A percentile compares a stretch with the other conserved stretches of the same genome.
Conservation (phyloP, 139 green algal species). For the Chlorella sp. region DNA sequence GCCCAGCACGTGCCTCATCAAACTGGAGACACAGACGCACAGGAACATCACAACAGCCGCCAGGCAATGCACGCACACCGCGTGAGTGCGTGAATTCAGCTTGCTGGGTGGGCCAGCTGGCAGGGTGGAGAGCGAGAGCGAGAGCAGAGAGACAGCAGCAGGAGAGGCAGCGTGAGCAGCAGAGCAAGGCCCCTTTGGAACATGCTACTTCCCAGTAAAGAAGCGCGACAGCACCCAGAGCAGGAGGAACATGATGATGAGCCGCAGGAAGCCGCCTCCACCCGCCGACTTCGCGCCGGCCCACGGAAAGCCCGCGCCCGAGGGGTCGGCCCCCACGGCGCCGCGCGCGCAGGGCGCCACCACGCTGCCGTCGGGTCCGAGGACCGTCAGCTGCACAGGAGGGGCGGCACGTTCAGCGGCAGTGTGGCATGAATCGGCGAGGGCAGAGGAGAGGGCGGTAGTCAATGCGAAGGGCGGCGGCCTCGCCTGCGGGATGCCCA, state of each 20-base stretch:
- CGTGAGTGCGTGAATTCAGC: too few relatives aligned
- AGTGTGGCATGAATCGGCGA: too few relatives aligned
- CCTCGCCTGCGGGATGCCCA: slow-evolving; percentile 27
- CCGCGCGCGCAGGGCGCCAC: not conserved
- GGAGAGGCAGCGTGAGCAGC: not conserved
- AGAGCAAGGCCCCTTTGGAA: not conserved
- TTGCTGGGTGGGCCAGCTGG: too few relatives aligned
- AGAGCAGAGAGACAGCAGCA: slow-evolving; percentile 1
- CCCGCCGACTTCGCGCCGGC: too few relatives aligned
- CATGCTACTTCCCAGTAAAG: too few relatives aligned
- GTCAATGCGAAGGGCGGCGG: too few relatives aligned
- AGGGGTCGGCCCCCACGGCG: not conserved
- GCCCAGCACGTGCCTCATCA: not conserved
- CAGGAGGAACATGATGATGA: not conserved
- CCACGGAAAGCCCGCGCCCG: slow-evolving; percentile 10
- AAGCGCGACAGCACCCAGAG: slow-evolving; percentile 1
- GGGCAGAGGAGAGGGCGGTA: too few relatives aligned
- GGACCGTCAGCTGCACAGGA: slow-evolving; percentile 13
- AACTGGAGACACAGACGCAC: not conserved
- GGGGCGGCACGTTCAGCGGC: too few relatives aligned
- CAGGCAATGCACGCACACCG: too few relatives aligned
- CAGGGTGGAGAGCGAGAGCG: not conserved
- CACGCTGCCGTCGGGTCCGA: not conserved
- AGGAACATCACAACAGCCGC: not conserved
- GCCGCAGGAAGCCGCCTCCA: not conserved